Evolutionary conservation across 2,329 filamentous ascomycete genomes (phyloP).

Genomic region (Trichoderma atrobrunneum): DNA sequence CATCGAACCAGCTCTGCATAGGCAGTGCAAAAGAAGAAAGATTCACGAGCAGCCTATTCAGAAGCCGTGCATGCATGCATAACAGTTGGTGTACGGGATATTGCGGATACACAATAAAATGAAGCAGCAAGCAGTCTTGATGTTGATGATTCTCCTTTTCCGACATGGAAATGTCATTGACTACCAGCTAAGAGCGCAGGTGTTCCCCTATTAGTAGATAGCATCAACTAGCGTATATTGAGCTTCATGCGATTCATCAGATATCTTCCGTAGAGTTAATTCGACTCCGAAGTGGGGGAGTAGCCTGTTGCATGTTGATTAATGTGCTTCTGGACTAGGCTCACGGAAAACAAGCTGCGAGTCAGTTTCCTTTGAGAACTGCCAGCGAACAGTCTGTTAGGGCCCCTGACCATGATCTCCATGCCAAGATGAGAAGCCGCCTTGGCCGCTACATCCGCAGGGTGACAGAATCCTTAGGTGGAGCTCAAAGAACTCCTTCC

Average conservation of each 20-base stretch:
- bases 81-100: background rate
- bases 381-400: background rate
- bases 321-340: background rate
- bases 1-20: background rate
- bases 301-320: constrained; percentile 5
- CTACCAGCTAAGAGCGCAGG: background rate
- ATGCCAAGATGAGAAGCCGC: background rate
- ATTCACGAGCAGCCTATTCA: background rate
- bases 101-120: background rate
- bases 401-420: constrained; percentile 6
- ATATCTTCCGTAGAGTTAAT: background rate
- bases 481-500: background rate
- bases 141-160: background rate
- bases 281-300: background rate
- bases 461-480: background rate
- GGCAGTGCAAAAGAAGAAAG: background rate
- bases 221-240: background rate
- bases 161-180: background rate
- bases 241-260: background rate
- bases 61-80: background rate
- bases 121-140: background rate
- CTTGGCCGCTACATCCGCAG: background rate
- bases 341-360: background rate
- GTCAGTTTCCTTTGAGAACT: background rate
- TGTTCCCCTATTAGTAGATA: background rate